phyloP scores from a whole-genome alignment of 2,329 filamentous ascomycete species.

The Fusarium fracticaudum region DNA sequence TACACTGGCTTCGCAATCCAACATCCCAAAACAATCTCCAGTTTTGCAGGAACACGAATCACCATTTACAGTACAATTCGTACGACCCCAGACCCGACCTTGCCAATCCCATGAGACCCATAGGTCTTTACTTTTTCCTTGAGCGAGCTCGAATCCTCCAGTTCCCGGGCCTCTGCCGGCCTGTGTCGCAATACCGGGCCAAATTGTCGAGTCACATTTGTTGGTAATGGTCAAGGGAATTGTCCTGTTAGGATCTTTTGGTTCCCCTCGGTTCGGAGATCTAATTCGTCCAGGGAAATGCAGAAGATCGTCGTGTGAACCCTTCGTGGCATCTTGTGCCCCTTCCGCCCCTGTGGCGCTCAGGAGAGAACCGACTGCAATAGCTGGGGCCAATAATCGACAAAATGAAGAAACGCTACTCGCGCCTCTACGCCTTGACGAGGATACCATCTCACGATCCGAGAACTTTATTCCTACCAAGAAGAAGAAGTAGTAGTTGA shows the following conservation, averaged over 20 bases:
- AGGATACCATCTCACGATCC: slow-evolving; percentile 27
- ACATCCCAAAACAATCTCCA: slow-evolving; percentile 77
- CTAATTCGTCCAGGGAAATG: slow-evolving; percentile 40
- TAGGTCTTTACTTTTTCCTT: slow-evolving; percentile 67
- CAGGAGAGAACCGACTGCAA: slow-evolving; percentile 37
- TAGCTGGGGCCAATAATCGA: slow-evolving; percentile 30
- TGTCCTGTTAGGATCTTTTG: slow-evolving; percentile 42
- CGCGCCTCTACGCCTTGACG: slow-evolving; percentile 14
- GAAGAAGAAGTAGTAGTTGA: neutral
- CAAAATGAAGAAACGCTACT: slow-evolving; percentile 33
- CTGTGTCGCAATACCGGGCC: slow-evolving; percentile 80
- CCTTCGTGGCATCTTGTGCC: slow-evolving; percentile 20
- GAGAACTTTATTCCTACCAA: neutral
- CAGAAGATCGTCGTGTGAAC: slow-evolving; percentile 44
- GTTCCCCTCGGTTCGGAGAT: slow-evolving; percentile 29
- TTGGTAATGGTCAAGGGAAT: slow-evolving; percentile 76
- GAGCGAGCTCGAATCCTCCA: slow-evolving; percentile 73
- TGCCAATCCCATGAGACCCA: slow-evolving; percentile 80
- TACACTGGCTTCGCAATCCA: slow-evolving; percentile 76
- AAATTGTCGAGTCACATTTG: slow-evolving; percentile 75
- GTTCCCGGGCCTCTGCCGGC: slow-evolving; percentile 72
- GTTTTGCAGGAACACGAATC: slow-evolving; percentile 76
- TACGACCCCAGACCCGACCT: slow-evolving; percentile 83
- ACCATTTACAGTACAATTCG: slow-evolving; percentile 80
- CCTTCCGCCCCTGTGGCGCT: slow-evolving; percentile 23